Percentiles rank a stretch among this genome's conserved stretches.
These are phyloP conservation scores for Psilocybe subaeruginosa DNA, from an alignment of 768 basidiomycete genomes.

Conservation along the genomic window DNA sequence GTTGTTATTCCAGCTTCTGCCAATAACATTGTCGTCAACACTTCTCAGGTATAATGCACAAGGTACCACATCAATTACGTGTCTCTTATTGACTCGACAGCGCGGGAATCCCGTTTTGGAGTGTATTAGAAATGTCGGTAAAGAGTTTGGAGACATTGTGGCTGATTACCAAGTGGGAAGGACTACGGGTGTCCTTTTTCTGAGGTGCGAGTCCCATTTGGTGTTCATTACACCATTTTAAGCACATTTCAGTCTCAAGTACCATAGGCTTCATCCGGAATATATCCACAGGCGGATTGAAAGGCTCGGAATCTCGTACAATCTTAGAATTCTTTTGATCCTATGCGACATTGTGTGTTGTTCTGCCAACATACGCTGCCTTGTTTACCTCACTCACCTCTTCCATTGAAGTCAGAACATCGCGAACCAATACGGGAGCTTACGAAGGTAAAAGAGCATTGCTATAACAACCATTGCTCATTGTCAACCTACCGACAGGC, in stretches of 20 bases:
- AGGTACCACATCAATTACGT: not conserved
- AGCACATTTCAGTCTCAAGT: constrained; percentile 66
- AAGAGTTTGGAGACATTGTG: constrained; percentile 93
- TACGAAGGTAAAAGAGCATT: constrained; percentile 63
- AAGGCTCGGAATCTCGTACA: constrained; percentile 80
- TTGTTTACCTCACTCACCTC: not conserved
- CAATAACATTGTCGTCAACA: constrained; percentile 66
- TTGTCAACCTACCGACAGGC: constrained; percentile 40
- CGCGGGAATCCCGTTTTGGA: constrained; percentile 90
- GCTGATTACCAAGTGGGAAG: constrained; percentile 96
- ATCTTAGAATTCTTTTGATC: constrained; percentile 82
- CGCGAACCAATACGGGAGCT: constrained; percentile 90
- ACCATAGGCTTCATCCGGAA: constrained; percentile 96
- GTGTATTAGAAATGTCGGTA: constrained; percentile 84
- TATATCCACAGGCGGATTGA: constrained; percentile 93
- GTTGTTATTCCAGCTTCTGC: constrained; percentile 67
- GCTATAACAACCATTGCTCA: not conserved
- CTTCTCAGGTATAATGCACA: constrained; percentile 52
- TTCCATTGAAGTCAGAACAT: constrained; percentile 72
- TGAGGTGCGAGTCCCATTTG: constrained; percentile 59
- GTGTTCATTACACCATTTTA: not conserved
- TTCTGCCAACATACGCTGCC: not conserved
- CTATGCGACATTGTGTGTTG: constrained; percentile 88
- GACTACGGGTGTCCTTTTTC: constrained; percentile 89
- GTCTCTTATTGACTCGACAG: constrained; percentile 38